phyloP scores from a whole-genome alignment of 768 basidiomycete species.

The Serpula lacrymans region DNA sequence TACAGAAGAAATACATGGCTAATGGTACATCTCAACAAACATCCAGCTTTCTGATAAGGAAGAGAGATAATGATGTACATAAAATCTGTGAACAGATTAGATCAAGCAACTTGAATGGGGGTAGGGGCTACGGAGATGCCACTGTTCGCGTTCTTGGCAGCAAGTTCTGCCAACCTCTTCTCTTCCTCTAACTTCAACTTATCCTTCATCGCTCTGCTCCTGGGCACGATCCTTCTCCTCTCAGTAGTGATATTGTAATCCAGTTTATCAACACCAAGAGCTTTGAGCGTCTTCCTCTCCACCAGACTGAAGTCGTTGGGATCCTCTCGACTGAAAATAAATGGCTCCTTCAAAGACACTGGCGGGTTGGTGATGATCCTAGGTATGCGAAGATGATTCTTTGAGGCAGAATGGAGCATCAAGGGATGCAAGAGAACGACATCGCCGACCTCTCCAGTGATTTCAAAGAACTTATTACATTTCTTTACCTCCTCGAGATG shows the following conservation, averaged over 20 bases:
- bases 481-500: constrained; percentile 38
- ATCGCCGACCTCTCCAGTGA: constrained; percentile 61
- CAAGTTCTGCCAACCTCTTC: constrained; percentile 30
- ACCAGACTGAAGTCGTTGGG: constrained; percentile 53
- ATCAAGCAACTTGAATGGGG: not conserved
- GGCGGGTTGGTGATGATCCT: constrained; percentile 66
- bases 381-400: constrained; percentile 50
- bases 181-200: constrained; percentile 50
- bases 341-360: constrained; percentile 50
- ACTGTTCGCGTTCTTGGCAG: constrained; percentile 4
- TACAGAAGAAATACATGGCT: too few species aligned
- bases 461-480: constrained; percentile 45
- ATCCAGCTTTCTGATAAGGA: too few species aligned
- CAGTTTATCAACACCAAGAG: constrained; percentile 44
- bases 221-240: constrained; percentile 45
- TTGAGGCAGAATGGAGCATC: constrained; percentile 62
- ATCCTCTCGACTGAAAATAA: constrained; percentile 44
- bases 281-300: constrained; percentile 55
- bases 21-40: too few species aligned
- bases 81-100: too few species aligned
- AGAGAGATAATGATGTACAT: too few species aligned
- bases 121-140: not conserved
- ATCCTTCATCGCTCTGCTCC: constrained; percentile 39
- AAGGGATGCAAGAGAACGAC: constrained; percentile 62
- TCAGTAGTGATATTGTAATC: constrained; percentile 47